A percentile compares a stretch with the other conserved stretches of the same genome.
Conservation (phyloP, 1,139 yeast species). For the Geotrichum fermentans region DNA sequence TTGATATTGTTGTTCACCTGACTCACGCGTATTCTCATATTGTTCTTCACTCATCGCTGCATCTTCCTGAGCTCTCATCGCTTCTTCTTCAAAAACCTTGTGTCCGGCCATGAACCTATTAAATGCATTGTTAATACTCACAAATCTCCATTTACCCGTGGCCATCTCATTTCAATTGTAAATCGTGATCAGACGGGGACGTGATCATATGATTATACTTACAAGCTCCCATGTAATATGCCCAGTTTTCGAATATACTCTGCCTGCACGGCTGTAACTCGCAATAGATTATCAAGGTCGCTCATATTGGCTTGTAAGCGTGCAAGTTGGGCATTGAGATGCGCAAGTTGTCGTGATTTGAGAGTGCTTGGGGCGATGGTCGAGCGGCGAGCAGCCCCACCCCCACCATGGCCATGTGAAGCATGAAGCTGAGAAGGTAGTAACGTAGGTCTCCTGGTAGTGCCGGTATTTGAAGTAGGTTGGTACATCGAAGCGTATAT, state of each 20-base stretch:
- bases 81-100: constrained; percentile 54
- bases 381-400: constrained; percentile 11
- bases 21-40: too few relatives aligned
- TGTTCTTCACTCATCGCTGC: constrained; percentile 3
- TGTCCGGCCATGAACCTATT: constrained; percentile 56
- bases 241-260: constrained; percentile 54
- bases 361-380: constrained; percentile 26
- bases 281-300: constrained; percentile 53
- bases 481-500: constrained; percentile 1
- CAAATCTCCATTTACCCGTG: too few relatives aligned
- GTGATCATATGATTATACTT: too few relatives aligned
- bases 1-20: too few relatives aligned
- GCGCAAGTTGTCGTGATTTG: constrained; percentile 54
- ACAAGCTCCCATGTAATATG: constrained; percentile 55
- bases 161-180: too few relatives aligned
- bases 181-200: too few relatives aligned
- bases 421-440: constrained; percentile 12
- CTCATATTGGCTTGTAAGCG: constrained; percentile 56
- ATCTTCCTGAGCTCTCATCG: constrained; percentile 21
- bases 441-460: constrained; percentile 16
- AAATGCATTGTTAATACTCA: too few relatives aligned
- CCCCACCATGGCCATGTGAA: not conserved
- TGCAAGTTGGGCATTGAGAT: constrained; percentile 58
- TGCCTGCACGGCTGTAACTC: constrained; percentile 54
- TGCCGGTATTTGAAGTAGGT: constrained; percentile 4